phyloP scores from a whole-genome alignment of 441 rosid genomes.

The Euphorbia celastroides region DNA sequence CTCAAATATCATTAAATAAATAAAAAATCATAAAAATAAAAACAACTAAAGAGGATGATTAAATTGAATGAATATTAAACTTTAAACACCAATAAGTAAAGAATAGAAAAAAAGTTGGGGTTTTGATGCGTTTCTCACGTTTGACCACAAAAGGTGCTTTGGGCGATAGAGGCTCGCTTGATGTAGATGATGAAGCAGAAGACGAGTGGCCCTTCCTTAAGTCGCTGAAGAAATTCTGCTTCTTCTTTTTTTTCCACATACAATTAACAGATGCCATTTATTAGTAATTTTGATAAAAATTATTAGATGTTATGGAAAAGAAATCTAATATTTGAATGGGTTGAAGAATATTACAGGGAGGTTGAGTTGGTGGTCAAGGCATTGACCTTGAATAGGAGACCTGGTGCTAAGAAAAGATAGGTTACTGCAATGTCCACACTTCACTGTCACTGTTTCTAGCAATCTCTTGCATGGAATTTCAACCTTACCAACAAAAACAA shows the following conservation, averaged over 20 bases:
- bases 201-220: slow-evolving; percentile 62
- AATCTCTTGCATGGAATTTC: slow-evolving; percentile 87
- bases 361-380: slow-evolving; percentile 55
- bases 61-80: no score
- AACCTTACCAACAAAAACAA: slow-evolving; percentile 41
- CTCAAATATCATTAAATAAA: no score
- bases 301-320: no score
- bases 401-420: slow-evolving; percentile 86
- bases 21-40: no score
- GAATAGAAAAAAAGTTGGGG: background rate
- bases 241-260: slow-evolving; percentile 35
- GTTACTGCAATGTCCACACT: slow-evolving; percentile 95
- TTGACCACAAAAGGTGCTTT: slow-evolving; percentile 85
- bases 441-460: slow-evolving; percentile 94
- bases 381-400: slow-evolving; percentile 65
- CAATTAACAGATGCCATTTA: slow-evolving; percentile 5
- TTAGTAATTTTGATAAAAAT: slow-evolving; percentile 2
- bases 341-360: slow-evolving; percentile 38
- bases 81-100: no score
- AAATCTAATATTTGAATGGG: background rate
- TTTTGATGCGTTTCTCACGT: slow-evolving; percentile 36
- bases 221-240: slow-evolving; percentile 50
- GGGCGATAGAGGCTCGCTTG: slow-evolving; percentile 78
- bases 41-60: no score
- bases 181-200: slow-evolving; percentile 64